Base-by-base conservation (phyloP, 495 filamentous ascomycete species). In the Lasiosphaeris hirsuta region DNA sequence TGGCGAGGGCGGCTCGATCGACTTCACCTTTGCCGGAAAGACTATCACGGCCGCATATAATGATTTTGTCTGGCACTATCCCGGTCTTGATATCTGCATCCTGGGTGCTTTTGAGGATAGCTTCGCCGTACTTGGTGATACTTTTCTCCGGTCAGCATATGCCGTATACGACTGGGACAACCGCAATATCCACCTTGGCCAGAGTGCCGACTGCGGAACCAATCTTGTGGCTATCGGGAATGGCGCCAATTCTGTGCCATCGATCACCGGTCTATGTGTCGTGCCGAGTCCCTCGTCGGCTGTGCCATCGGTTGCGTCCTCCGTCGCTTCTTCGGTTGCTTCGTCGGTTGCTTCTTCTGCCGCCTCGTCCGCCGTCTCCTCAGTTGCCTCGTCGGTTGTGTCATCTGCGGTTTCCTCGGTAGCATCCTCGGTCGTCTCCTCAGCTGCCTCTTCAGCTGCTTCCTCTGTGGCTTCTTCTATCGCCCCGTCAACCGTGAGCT, bases 141-240 rank as follows among this genome's bases (percentile, higher is more conserved):
- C 93, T 1, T 96, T 97, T 76, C 76, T 98, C 8, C 84, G 94
- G 57, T 88, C 87, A 14, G 90, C 92, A 0, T 98, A 96, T 63
- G 89, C 95, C n/a, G 94, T 97, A 0, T 97, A 93, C 67, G 93
- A 97, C 63, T 76, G 95, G 7, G 80, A 79, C 30, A 96, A 95
- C 72, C 87, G 92, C 66, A 78, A 91, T 70, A 89, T 97, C 55
- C 87, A 83, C n/a, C 69, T 98, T 18, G 94, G 88, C 10, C 89
- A 91, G 63, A 67, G 66, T 19, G 61, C 34, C 0, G 54, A 69
- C 49, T 71, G 66, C 60, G 68, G 68, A 4, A 51, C 56, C 33
- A 51, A 66, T 10, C 58, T 71, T 5, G 63, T 69, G 0, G 55
- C 61, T 38, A 63, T 67, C 19, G 60, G 58, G 0, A 51, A 7